Percentiles rank a stretch among this genome's conserved stretches.
Evolutionary conservation across 257 asterid genomes (phyloP).

Genomic region (Asclepias syriaca): DNA sequence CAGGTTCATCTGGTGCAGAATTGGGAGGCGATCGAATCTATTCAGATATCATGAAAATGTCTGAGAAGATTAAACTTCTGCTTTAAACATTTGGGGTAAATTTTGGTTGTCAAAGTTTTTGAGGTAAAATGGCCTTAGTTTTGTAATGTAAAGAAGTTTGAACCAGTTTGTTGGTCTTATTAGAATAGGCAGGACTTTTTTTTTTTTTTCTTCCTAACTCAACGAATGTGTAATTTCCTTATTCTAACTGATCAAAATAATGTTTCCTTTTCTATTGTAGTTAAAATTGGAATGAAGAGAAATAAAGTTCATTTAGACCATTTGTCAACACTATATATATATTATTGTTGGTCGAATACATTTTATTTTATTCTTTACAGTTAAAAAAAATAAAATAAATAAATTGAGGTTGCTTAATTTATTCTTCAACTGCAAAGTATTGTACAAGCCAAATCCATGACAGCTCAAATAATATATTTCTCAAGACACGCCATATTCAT

Average conservation of each 20-base stretch:
- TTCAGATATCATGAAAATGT: conserved; percentile 68
- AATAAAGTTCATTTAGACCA: too few species aligned
- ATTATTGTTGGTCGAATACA: too few species aligned
- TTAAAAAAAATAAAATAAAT: too few species aligned
- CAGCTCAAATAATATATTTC: conserved; percentile 35
- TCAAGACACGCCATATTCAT: conserved; percentile 40
- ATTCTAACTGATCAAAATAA: neutral
- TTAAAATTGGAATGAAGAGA: too few species aligned
- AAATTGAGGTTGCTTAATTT: too few species aligned
- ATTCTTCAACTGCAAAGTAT: conserved; percentile 1
- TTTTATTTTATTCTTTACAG: too few species aligned
- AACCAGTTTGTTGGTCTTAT: too few species aligned
- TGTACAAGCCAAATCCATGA: conserved; percentile 25
- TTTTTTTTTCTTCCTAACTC: conserved; percentile 9
- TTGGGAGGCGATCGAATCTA: conserved; percentile 58
- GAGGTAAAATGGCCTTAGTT: neutral
- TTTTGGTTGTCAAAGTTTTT: conserved; percentile 14
- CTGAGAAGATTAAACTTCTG: conserved; percentile 42
- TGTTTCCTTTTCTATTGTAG: neutral
- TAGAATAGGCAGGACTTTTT: too few species aligned
- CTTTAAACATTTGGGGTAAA: conserved; percentile 24
- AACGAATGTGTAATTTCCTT: neutral
- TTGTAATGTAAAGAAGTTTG: too few species aligned
- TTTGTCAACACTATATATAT: too few species aligned
- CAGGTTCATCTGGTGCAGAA: conserved; percentile 60